Evolutionary conservation across 768 basidiomycete genomes (phyloP).

Genomic region (Suillus discolor): DNA sequence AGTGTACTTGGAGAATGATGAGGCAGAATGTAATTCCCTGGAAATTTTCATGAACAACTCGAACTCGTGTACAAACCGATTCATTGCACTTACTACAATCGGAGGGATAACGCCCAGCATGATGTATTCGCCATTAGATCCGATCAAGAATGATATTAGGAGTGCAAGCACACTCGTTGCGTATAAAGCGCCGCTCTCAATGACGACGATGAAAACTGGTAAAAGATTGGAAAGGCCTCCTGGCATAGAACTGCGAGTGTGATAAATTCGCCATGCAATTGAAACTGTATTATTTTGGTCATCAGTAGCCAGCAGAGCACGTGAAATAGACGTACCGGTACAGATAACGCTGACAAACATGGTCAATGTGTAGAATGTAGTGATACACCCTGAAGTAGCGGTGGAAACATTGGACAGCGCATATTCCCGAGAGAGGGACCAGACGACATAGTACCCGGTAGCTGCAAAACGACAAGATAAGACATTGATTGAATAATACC

Average conservation of each 20-base stretch:
- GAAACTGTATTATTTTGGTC: not conserved
- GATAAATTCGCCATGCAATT: constrained; percentile 9
- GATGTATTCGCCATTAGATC: constrained; percentile 7
- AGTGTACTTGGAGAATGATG: constrained; percentile 12
- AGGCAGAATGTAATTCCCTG: constrained; percentile 10
- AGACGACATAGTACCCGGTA: constrained; percentile 1
- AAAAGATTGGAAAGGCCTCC: constrained; percentile 6
- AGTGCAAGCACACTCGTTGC: constrained; percentile 8
- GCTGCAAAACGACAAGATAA: not conserved
- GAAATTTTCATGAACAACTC: not conserved
- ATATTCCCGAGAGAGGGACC: not conserved
- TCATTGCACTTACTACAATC: not conserved
- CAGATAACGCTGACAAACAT: not conserved
- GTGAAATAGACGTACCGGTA: not conserved
- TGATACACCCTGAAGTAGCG: not conserved
- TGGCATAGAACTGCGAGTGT: constrained; percentile 5
- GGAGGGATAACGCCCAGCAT: not conserved
- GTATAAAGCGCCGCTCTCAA: constrained; percentile 12
- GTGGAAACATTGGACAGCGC: not conserved
- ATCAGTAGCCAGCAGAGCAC: not conserved
- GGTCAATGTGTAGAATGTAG: not conserved
- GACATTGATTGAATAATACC: not conserved
- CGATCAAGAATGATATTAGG: constrained; percentile 1
- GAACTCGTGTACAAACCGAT: not conserved
- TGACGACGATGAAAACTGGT: constrained; percentile 10